Evolutionary conservation across 257 asterid genomes (phyloP), one percentile per base, ranked within the genome.

Genomic region (Capsicum rhomboideum): DNA sequence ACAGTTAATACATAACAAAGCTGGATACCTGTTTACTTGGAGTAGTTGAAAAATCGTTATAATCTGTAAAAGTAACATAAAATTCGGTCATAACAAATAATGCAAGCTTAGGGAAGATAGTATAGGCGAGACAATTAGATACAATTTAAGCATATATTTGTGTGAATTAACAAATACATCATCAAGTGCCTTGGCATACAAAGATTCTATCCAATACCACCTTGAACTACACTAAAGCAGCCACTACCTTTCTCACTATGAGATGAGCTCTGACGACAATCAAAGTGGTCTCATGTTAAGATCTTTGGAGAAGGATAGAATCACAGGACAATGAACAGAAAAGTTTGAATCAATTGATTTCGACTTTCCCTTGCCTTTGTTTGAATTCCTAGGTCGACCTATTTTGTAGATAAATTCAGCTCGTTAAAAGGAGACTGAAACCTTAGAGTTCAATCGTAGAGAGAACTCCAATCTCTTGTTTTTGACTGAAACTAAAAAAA

Each of bases 1-100:
- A 42, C 34, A 58, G 64, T 50, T 86, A 20, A 17, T 42, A 72
- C 66, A 83, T 64, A 56, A 20, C n/a, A 63, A 61, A 81, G 83
- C 86, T 83, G 69, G 84, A 82, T 88, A 93, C 97, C 96, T 85
- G 91, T 84, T 82, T 86, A 77, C 86, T 69, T 82, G 87, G 80
- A 86, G 69, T 56, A 31, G 67, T 74, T 80, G 91, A 83, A 66
- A 82, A 21, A 29, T 82, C 85, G 84, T 29, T 72, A 82, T 83
- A 83, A 89, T 90, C 97, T 94, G 97, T 87, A 90, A 14, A 79
- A 86, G 71, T 14, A 77, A 82, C 14, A 37, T 11, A 63, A 59
- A 82, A 5, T 77, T 50, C 26, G 71, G 82, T 82, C 56, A 64
- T 49, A 34, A 77, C 82, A 77, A 7, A 20, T 17, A 26, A 50